phyloP scores from a whole-genome alignment of 805 yeast genomes.

The Kluyveromyces starmeri region DNA sequence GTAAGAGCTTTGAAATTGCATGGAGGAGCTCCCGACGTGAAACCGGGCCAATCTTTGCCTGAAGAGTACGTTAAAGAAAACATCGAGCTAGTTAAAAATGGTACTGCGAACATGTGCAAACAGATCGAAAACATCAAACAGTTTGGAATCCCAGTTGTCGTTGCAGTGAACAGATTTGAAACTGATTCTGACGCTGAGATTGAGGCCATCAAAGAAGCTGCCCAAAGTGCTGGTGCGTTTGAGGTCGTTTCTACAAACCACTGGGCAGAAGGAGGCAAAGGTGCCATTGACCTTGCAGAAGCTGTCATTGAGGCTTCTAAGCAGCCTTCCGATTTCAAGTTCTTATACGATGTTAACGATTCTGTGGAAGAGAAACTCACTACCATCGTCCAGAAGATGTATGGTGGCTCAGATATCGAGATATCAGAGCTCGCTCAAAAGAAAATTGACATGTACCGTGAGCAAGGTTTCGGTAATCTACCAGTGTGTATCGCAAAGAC shows the following conservation, averaged over 20 bases:
- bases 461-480: conserved; percentile 67
- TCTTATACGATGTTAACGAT: conserved; percentile 61
- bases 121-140: conserved; percentile 79
- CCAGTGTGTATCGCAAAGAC: conserved; percentile 85
- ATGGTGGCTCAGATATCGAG: conserved; percentile 68
- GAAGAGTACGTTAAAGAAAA: conserved; percentile 73
- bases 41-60: conserved; percentile 86
- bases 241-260: conserved; percentile 88
- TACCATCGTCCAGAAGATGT: conserved; percentile 64
- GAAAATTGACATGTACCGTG: conserved; percentile 58
- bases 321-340: conserved; percentile 41
- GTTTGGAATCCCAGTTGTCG: conserved; percentile 88
- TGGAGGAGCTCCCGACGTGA: conserved; percentile 96
- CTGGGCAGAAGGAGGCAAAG: conserved; percentile 93
- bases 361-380: conserved; percentile 61
- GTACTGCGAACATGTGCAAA: conserved; percentile 82
- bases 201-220: conserved; percentile 67
- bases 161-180: conserved; percentile 83
- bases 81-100: conserved; percentile 64
- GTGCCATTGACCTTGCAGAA: conserved; percentile 76
- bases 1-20: conserved; percentile 85
- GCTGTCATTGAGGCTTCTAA: conserved; percentile 70
- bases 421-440: conserved; percentile 59
- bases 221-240: conserved; percentile 84
- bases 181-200: conserved; percentile 78